Evolutionary conservation across 169 alveolate species (phyloP), one percentile per base, ranked within the genome.

Genomic region (Cyclospora cayetanensis): DNA sequence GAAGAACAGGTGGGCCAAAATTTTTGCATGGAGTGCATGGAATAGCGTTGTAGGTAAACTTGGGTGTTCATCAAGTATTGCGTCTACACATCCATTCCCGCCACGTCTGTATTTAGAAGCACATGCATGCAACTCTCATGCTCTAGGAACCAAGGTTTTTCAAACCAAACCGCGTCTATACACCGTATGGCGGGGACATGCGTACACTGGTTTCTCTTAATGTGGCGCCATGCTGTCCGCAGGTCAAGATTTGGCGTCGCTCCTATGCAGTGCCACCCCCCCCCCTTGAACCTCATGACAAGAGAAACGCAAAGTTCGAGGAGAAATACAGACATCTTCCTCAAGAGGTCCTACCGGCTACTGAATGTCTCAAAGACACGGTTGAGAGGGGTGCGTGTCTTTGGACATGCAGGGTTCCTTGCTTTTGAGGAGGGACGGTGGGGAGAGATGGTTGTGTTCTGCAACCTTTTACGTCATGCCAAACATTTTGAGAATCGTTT

Each of bases 231-330:
- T n/a, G n/a, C n/a, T 68, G 4, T 31, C 31, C 15, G 7, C 43
- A 82, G 90, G 99, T 98, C 27, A 96, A 97, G 89, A 93, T 97
- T 20, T 98, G 99, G 99, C 96, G 99, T 94, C 97, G 99, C 90
- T 96, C 99, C 27, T 98, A 97, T 94, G 99, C 97, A 89, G 96
- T 97, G 79, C 99, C 99, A 1, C 99, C 99, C 41, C 99, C 99
- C n/a, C 96, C 97, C 39, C 94, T 97, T n/a, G 97, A 96, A 86
- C 20, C 90, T 27, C 34, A 72, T 1, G 93, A 90, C 52, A 27
- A 25, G 9, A 42, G 86, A 46, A 76, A 22, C 11, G 85, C 85
- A 4, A 42, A 68, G 18, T 68, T 27, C 12, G 84, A 72, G 22
- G 79, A 43, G 27, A 63, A 46, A 12, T 90, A 90, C 37, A 76